Evolutionary conservation across 2,329 filamentous ascomycete species (phyloP), one percentile per base, ranked within the genome.

Genomic region (Westerdykella aurantiaca): DNA sequence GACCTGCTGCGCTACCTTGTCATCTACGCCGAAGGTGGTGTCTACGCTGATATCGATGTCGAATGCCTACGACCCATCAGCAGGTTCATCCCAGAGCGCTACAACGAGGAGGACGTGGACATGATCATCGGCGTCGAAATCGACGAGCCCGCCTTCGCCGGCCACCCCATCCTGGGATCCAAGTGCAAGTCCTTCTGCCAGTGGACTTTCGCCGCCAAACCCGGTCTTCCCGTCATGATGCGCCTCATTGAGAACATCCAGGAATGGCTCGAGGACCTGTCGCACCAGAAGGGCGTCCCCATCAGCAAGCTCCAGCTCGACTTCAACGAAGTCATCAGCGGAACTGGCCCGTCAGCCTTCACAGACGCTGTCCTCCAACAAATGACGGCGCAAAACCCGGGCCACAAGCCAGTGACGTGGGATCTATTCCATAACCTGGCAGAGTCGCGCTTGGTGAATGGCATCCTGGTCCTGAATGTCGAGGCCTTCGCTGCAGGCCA

Each of bases 151-250:
- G 74, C 79, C 7, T 86, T 80, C 66, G 69, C 67, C 14, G 66
- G 80, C 39, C 83, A 86, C 58, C 74, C 79, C 1, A 81, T 86
- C 25, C 71, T 86, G 0, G 83, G 83, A 12, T 74, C 74, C 39
- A 86, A 86, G 65, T 85, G 79, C 31, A 72, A 74, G 51, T 86
- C 82, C 0, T 86, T 87, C 60, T 86, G 83, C 61, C 83, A 86
- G 57, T 87, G 83, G 83, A 86, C 83, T 0, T 85, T 86, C 56
- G 82, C 85, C 70, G 78, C 78, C 53, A 84, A 85, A 58, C 82
- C 83, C 1, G 70, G 73, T 14, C 75, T 82, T 21, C 81, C 81
- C 1, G 80, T 86, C 44, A 85, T 87, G 81, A 71, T 86, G 62
- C 69, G 71, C 25, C 72, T 87, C 3, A 77, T 86, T 38, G 81